A percentile compares a stretch with the other conserved stretches of the same genome.
Conservation (phyloP, 192 early-diverging fungal species). For the Umbelopsis sp. region DNA sequence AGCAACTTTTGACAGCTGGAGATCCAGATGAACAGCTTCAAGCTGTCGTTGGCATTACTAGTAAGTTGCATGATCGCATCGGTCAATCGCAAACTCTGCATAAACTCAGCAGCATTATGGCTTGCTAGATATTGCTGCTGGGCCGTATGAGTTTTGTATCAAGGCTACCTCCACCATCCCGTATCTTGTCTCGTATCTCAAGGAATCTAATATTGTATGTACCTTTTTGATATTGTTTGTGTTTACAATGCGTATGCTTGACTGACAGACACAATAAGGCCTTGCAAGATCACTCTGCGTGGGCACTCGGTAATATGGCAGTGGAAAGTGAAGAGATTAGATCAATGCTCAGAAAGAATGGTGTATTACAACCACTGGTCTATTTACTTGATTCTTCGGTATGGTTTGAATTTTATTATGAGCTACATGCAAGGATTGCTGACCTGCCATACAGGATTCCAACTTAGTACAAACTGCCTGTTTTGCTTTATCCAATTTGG, state of each 20-base stretch:
- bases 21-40: constrained; percentile 25
- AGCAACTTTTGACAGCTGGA: constrained; percentile 22
- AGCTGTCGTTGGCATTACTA: constrained; percentile 26
- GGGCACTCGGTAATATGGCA: constrained; percentile 23
- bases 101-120: not conserved
- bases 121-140: constrained; percentile 36
- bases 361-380: constrained; percentile 65
- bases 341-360: constrained; percentile 71
- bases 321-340: constrained; percentile 71
- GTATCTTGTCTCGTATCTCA: constrained; percentile 15
- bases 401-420: not conserved
- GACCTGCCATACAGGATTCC: constrained; percentile 32
- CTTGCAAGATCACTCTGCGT: constrained; percentile 9
- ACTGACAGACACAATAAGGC: not conserved
- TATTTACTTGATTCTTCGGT: constrained; percentile 16
- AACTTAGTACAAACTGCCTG: constrained; percentile 64
- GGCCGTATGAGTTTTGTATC: constrained; percentile 33
- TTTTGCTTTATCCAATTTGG: constrained; percentile 74
- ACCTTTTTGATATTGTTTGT: not conserved
- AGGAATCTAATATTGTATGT: not conserved
- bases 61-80: constrained; percentile 1
- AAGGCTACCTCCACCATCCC: constrained; percentile 26
- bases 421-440: not conserved
- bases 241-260: not conserved
- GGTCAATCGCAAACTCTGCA: constrained; percentile 10